Percentiles rank a stretch among this genome's conserved stretches.
Evolutionary conservation across 1,139 yeast species (phyloP).

Genomic region (Meyerozyma sp.): DNA sequence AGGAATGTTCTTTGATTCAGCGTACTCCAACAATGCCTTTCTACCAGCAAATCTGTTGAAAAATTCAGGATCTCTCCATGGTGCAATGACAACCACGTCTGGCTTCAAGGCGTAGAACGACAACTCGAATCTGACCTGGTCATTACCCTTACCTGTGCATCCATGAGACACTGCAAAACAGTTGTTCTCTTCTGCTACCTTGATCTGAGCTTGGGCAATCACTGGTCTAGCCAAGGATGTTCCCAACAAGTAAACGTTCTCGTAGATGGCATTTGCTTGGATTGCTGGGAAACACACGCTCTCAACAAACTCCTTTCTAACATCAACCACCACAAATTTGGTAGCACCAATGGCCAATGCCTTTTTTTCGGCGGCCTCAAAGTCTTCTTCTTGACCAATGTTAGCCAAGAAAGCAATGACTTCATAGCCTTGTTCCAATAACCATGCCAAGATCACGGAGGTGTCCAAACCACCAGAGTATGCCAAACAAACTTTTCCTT

Average conservation of each 20-base stretch:
- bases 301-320: constrained; percentile 90
- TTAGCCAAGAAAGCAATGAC: constrained; percentile 97
- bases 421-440: constrained; percentile 95
- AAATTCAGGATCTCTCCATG: constrained; percentile 97
- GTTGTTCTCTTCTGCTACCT: constrained; percentile 94
- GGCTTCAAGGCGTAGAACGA: constrained; percentile 97
- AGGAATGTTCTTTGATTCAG: constrained; percentile 85
- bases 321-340: constrained; percentile 89
- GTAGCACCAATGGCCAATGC: constrained; percentile 97
- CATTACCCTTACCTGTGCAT: constrained; percentile 99
- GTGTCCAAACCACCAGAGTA: constrained; percentile 99
- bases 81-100: constrained; percentile 93
- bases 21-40: constrained; percentile 89
- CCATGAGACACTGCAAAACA: constrained; percentile 99
- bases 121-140: constrained; percentile 96
- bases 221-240: constrained; percentile 98
- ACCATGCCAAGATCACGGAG: constrained; percentile 96
- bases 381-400: constrained; percentile 98
- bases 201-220: constrained; percentile 95
- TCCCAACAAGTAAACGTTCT: constrained; percentile 92
- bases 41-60: constrained; percentile 97
- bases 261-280: constrained; percentile 95
- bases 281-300: constrained; percentile 94
- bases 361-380: constrained; percentile 93
- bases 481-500: constrained; percentile 98